Conservation (phyloP, 2,329 filamentous ascomycete species). For the Purpureocillium takamizusanense region DNA sequence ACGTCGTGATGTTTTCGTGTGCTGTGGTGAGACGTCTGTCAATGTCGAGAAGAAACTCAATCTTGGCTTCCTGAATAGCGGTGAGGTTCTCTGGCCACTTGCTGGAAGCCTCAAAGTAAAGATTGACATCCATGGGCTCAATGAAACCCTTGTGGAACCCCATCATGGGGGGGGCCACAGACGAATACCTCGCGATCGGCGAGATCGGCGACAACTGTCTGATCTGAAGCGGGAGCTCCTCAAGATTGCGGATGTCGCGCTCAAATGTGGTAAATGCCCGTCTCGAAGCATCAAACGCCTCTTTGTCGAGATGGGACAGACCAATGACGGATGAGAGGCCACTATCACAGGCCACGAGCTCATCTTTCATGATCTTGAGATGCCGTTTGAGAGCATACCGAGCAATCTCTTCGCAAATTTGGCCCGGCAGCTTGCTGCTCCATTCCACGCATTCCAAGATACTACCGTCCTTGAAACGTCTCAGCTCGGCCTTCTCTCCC, state of each 20-base stretch:
- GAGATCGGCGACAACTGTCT: conserved; percentile 69
- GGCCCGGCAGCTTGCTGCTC: conserved; percentile 52
- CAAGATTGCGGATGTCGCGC: conserved; percentile 64
- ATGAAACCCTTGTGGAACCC: conserved; percentile 33
- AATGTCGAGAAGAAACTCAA: conserved; percentile 77
- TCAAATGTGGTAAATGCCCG: conserved; percentile 67
- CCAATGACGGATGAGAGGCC: conserved; percentile 40
- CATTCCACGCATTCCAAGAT: conserved; percentile 90
- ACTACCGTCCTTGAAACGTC: conserved; percentile 90
- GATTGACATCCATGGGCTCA: conserved; percentile 63
- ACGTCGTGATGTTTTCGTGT: conserved; percentile 52
- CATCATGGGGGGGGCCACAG: conserved; percentile 34
- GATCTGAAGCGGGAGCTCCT: conserved; percentile 80
- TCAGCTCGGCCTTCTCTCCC: conserved; percentile 86
- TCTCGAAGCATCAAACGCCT: conserved; percentile 59
- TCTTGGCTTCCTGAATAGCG: conserved; percentile 88
- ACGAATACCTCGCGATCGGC: conserved; percentile 65
- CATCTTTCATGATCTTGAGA: conserved; percentile 48
- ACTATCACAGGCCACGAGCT: conserved; percentile 41
- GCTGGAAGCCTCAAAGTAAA: conserved; percentile 88
- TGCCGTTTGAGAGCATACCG: conserved; percentile 62
- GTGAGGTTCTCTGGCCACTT: conserved; percentile 89
- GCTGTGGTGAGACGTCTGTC: conserved; percentile 58
- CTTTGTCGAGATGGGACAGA: conserved; percentile 36
- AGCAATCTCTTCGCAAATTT: conserved; percentile 73